Percentiles rank a stretch among this genome's conserved stretches.
Evolutionary conservation across 176 grass and related monocot species (phyloP).

Genomic region (Cenchrus fungigraminus): DNA sequence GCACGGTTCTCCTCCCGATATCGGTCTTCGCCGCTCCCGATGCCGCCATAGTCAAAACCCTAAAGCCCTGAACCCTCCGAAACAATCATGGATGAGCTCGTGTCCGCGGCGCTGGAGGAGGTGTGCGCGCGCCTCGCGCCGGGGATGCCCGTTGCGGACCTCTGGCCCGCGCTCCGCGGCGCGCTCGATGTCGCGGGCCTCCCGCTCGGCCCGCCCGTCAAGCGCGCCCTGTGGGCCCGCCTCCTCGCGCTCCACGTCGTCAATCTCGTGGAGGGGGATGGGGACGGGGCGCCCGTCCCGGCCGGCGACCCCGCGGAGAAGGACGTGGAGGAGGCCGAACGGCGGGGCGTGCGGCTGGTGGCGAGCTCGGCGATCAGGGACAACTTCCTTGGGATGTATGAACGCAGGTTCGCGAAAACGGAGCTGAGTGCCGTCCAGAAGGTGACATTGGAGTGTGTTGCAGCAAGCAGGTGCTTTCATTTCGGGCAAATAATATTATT

Average conservation of each 20-base stretch:
- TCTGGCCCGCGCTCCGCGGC: conserved; percentile 52
- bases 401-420: conserved; percentile 63
- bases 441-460: conserved; percentile 61
- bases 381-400: conserved; percentile 86
- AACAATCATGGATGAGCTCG: conserved; percentile 63
- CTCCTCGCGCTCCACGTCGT: conserved; percentile 64
- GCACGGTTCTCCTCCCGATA: not conserved
- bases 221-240: conserved; percentile 69
- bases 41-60: not conserved
- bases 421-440: conserved; percentile 70
- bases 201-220: conserved; percentile 46
- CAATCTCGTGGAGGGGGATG: conserved; percentile 48
- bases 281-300: conserved; percentile 51
- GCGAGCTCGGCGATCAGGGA: conserved; percentile 65
- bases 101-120: conserved; percentile 80
- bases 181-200: conserved; percentile 56
- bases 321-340: conserved; percentile 67
- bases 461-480: conserved; percentile 70
- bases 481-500: conserved; percentile 30
- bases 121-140: conserved; percentile 63
- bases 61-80: not conserved
- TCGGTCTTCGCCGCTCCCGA: not conserved
- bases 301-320: conserved; percentile 53
- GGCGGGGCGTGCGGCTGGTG: conserved; percentile 56
- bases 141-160: conserved; percentile 57